phyloP scores from a whole-genome alignment of 75 land plant genomes.

The Pseudotsuga menziesii region DNA sequence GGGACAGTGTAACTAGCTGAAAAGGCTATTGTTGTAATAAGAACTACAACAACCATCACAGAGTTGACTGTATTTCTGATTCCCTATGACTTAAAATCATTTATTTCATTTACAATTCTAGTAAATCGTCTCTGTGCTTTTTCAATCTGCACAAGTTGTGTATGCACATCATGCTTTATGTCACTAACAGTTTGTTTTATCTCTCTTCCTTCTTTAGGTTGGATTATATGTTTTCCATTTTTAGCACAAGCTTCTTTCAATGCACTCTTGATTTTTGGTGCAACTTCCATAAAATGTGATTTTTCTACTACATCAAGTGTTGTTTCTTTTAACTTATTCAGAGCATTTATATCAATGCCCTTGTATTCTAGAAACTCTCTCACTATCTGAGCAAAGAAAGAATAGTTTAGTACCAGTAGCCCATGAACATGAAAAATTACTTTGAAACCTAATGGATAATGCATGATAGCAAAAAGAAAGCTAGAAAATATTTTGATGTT shows the following conservation, averaged over 20 bases:
- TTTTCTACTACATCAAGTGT: conserved; percentile 70
- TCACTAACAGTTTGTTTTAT: conserved; percentile 58
- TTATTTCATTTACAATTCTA: conserved; percentile 43
- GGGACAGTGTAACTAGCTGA: conserved; percentile 63
- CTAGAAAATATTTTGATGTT: too few relatives aligned
- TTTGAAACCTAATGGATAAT: too few relatives aligned
- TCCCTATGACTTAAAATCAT: conserved; percentile 51
- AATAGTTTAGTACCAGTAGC: background rate
- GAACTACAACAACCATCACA: conserved; percentile 64
- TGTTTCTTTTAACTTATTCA: conserved; percentile 49
- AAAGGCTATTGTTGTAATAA: conserved; percentile 64
- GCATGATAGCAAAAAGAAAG: too few relatives aligned
- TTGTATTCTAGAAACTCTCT: conserved; percentile 20
- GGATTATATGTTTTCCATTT: conserved; percentile 26
- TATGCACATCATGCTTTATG: conserved; percentile 54
- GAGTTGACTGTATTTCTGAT: conserved; percentile 67
- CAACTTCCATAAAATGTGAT: conserved; percentile 17
- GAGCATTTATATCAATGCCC: conserved; percentile 25
- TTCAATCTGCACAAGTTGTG: conserved; percentile 43
- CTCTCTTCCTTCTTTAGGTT: conserved; percentile 22
- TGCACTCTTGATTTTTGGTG: conserved; percentile 4
- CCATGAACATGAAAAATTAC: too few relatives aligned
- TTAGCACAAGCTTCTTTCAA: conserved; percentile 31
- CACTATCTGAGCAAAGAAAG: conserved; percentile 38
- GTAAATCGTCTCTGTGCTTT: conserved; percentile 41